phyloP scores from a whole-genome alignment of 2,329 filamentous ascomycete genomes.

The Pseudogymnoascus pannorum region DNA sequence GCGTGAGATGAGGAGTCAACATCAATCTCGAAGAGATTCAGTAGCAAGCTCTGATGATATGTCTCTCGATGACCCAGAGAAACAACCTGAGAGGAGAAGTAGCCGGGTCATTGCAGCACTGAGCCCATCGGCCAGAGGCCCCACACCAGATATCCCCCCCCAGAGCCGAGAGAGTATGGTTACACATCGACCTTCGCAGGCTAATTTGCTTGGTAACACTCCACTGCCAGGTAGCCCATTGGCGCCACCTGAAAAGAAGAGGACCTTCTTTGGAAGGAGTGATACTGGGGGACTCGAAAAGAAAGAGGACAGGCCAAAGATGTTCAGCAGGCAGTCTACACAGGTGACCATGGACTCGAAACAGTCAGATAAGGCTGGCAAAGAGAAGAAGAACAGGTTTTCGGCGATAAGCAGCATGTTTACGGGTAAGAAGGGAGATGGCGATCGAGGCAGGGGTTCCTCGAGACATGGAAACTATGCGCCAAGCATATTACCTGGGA shows the following conservation, averaged over 20 bases:
- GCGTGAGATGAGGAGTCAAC: not conserved
- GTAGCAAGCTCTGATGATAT: not conserved
- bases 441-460: not conserved
- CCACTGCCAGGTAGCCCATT: slow-evolving; percentile 16
- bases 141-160: slow-evolving; percentile 22
- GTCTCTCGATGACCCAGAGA: not conserved
- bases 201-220: slow-evolving; percentile 19
- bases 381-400: slow-evolving; percentile 39
- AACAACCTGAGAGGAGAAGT: not conserved
- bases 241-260: slow-evolving; percentile 32
- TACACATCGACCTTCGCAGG: slow-evolving; percentile 24
- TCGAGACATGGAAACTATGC: not conserved
- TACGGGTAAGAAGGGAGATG: slow-evolving; percentile 2
- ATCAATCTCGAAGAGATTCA: not conserved
- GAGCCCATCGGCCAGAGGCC: slow-evolving; percentile 17
- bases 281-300: not conserved
- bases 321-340: slow-evolving; percentile 16
- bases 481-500: not conserved
- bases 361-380: slow-evolving; percentile 16
- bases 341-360: slow-evolving; percentile 8
- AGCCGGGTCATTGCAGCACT: slow-evolving; percentile 14
- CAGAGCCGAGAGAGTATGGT: slow-evolving; percentile 28
- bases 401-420: slow-evolving; percentile 30
- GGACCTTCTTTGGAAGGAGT: slow-evolving; percentile 32
- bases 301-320: slow-evolving; percentile 23